Base-by-base conservation (phyloP, 2,329 filamentous ascomycete species). In the Talaromyces amestolkiae region DNA sequence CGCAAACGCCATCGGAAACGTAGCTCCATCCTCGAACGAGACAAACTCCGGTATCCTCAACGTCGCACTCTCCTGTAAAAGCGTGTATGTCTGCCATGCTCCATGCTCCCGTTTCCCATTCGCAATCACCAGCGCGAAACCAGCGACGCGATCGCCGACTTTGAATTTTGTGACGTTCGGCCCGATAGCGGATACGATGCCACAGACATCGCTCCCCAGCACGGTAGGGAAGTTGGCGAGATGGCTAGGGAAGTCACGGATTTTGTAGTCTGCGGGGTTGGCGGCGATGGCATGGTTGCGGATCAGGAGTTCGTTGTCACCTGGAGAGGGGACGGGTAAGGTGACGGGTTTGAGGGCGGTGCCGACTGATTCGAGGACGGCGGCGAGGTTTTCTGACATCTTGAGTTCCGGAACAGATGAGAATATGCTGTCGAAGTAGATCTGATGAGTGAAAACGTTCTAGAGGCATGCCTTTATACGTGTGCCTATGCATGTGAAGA, bases 181-280 rank as follows among this genome's bases (percentile, higher is more conserved):
- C 56, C 74, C 74, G n/a, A 75, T 68, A 33, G 71, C 72, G 15
- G 68, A 66, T 19, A 76, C 70, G 43, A 70, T 70, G 17, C 74
- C 74, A 8, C 73, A 70, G 31, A 74, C 35, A 49, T 75, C 74
- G 9, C 54, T 43, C 22, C 74, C 74, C 3, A 73, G 5, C 54
- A 79, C 69, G 24, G 39, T 56, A 24, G 66, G 66, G 53, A 58
- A 66, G 3, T 58, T 31, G 37, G 66, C 53, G 8, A 77, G 75
- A 43, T 68, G 72, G 54, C 60, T 41, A 73, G 41, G 37, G n/a
- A 61, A 39, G 8, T 67, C 63, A 27, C 77, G 73, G 17, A 78
- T 71, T 10, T 71, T 70, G 59, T 69, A 74, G 65, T 82, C 79
- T 8, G 72, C 61, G 9, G 71, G 70, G 49, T 72, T 72, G 49